Base-by-base conservation (phyloP, 2,329 filamentous ascomycete species). In the Trichocomaceae sp. region DNA sequence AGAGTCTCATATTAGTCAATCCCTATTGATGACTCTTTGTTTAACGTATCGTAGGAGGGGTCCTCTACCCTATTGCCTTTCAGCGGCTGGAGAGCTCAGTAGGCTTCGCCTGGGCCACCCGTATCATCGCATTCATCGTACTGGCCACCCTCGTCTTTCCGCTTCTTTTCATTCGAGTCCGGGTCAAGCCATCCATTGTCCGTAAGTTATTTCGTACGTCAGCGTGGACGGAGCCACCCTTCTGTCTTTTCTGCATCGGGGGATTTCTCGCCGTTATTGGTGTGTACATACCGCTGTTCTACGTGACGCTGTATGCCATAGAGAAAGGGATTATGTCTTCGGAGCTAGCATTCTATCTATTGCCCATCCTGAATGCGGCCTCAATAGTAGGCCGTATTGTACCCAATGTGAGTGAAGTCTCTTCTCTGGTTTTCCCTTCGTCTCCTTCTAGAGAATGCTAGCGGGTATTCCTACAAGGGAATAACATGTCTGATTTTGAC, bases 21-120 rank as follows among this genome's bases (percentile, higher is more conserved):
- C 6, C 37, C 10, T 62, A n/a, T 23, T 41, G 33, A 12, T 12
- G 23, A 13, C 5, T 33, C n/a, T 17, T 10, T n/a, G n/a, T 22
- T 29, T 20, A 5, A 26, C 23, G 23, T 26, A 26, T 5, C 2
- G 17, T 7, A 55, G 81, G 81, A 2, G 81, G 81, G 5, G 79
- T 85, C 13, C 76, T 84, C 41, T 78, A 83, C 45, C 83, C 83
- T 0, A 83, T 85, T 62, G 81, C 85, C 76, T 76, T 84, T n/a
- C 68, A 75, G 1, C 75, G 76, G 35, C 68, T 85, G 17, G 78
- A 85, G 44, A 72, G 73, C 0, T 31, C 72, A 50, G 71, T 83
- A 49, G 79, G 81, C 33, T 80, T 82, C 61, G 65, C 71, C 42
- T 85, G 81, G 83, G 70, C 79, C 0, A 81, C 84, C 72, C 75